Base-by-base conservation (phyloP, 176 grass and related monocot genomes). In the Themeda triandra region DNA sequence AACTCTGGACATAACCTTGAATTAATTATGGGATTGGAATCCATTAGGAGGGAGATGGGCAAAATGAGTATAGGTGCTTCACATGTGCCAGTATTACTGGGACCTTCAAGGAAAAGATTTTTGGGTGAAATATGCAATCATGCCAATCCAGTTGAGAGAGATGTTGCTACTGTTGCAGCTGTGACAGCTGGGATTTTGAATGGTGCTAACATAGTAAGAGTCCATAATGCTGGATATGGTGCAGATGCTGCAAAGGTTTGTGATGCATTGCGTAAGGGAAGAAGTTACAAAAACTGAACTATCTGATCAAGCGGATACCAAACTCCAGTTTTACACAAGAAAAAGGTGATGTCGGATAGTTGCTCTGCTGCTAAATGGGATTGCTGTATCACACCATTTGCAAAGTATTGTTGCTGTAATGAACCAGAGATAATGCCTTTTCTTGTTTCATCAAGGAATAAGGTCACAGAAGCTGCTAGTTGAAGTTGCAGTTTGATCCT, bases 141-240 rank as follows among this genome's bases (percentile, higher is more conserved):
- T 36, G 27, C 37, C 1, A 30, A 93, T 88, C 87, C 92, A 76
- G 39, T 73, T 69, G 93, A 98, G 46, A 95, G 92, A 90, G 96
- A 98, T 86, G 82, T 63, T 78, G 96, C 80, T 63, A 95, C 91
- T 13, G 68, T 92, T 87, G 91, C 89, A 48, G 87, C 83, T 64
- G 72, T 82, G 37, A 69, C 91, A 23, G 56, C 69, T 48, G 92
- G 85, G 35, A 88, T 98, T 78, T 81, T 85, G 69, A 85, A 90
- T 65, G 96, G 96, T 83, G 96, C 96, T 80, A 98, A 95, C 72
- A 91, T 95, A 74, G 37, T 98, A 71, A 87, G 93, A 73, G 83
- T 93, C 21, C 96, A 98, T 82, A 98, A 93, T 92, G 91, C 90
- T 83, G 58, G 77, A 14, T 98, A 66, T 86, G 77, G 74, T 63